Percentiles rank a stretch among this genome's conserved stretches.
Conservation (phyloP, 2,329 filamentous ascomycete species). For the Corinectria fuckeliana region DNA sequence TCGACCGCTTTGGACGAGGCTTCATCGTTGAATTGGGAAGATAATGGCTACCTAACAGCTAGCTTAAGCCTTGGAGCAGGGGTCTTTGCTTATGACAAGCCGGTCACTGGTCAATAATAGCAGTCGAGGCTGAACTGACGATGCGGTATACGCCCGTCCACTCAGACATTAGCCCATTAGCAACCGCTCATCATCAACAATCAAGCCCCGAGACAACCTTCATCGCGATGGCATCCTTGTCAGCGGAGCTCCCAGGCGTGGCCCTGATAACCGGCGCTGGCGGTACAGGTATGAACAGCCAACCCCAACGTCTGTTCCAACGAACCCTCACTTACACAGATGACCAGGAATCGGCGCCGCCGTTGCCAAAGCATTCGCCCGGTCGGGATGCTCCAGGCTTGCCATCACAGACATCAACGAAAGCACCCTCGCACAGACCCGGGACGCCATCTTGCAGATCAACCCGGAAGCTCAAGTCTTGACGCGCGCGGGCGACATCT, state of each 20-base stretch:
- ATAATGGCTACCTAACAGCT: not conserved
- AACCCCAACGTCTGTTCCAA: not conserved
- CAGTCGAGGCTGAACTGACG: not conserved
- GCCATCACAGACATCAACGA: constrained; percentile 61
- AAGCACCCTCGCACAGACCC: constrained; percentile 46
- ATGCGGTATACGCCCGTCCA: not conserved
- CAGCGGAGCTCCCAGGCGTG: constrained; percentile 49
- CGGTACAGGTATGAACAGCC: constrained; percentile 49
- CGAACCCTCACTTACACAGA: not conserved
- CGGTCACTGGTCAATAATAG: not conserved
- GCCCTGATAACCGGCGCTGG: constrained; percentile 56
- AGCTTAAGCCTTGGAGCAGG: not conserved
- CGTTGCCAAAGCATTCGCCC: constrained; percentile 57
- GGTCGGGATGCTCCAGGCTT: constrained; percentile 56
- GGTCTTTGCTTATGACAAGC: not conserved
- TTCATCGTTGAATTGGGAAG: not conserved
- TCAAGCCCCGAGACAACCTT: not conserved
- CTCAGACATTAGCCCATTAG: not conserved
- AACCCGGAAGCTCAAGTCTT: constrained; percentile 45
- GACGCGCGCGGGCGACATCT: constrained; percentile 52
- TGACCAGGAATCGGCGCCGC: constrained; percentile 62
- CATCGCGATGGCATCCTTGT: constrained; percentile 18
- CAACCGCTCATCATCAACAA: not conserved
- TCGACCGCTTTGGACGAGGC: not conserved
- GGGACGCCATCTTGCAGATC: constrained; percentile 40